Base-by-base conservation (phyloP, 2,329 filamentous ascomycete species). In the Calonectria henricotiae region DNA sequence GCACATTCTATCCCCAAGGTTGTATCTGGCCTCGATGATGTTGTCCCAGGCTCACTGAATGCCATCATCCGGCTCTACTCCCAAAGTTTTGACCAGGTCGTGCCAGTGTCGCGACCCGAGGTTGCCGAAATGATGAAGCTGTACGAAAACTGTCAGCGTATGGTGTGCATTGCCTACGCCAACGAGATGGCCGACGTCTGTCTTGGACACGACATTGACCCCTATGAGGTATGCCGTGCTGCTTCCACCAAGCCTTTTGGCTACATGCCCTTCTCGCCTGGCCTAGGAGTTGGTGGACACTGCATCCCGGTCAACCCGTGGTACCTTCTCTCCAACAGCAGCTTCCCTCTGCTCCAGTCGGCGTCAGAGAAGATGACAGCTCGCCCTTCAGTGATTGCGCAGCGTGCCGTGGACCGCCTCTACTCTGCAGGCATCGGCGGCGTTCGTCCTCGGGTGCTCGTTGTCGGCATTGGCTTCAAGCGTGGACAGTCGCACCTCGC, bases 91-190 rank as follows among this genome's bases (percentile, higher is more conserved):
- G 80, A 87, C 61, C 76, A 78, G 0, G 80, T 89, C 6, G 81
- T 89, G 7, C 82, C 84, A 0, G 87, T 89, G 35, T 86, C 85
- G 12, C 79, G 78, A 35, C 87, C 87, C 1, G 88, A 89, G 73
- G 86, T 88, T 1, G 88, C 88, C 1, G 88, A 89, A 77, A 89
- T 89, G 86, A 87, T 84, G 71, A 89, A 89, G 78, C 79, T 89
- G 13, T 89, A 88, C 74, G 87, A 89, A 70, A 89, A 89, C 75
- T 89, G 88, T 74, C 86, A 89, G 75, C 82, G 87, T 2, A 89
- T 88, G 85, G 80, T 89, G 13, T 83, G 83, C 74, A 87, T 88
- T 39, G 86, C 87, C 0, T 89, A 86, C 67, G 86, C 84, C 67
- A 89, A 89, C 72, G 87, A 89, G 71, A 88, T 89, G 85, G 86